phyloP scores from a whole-genome alignment of 305 asterid species.

The Vinca major region DNA sequence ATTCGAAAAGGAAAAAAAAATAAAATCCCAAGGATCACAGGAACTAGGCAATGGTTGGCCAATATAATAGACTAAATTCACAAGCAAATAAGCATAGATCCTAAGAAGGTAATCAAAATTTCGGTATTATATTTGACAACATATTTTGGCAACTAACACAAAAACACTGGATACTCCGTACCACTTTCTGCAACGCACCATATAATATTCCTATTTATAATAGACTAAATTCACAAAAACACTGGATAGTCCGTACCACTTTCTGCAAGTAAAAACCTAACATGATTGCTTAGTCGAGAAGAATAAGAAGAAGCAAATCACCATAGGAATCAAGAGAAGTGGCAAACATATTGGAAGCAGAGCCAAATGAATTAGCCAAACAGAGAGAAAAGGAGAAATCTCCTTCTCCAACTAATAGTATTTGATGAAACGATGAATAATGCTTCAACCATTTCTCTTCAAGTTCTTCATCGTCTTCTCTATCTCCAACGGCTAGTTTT shows the following conservation, averaged over 20 bases:
- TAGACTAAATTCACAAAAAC: too few relatives aligned
- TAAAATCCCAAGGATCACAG: background rate
- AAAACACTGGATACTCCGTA: too few relatives aligned
- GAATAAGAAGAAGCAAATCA: background rate
- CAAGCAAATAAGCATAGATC: background rate
- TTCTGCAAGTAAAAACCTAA: background rate
- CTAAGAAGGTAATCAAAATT: background rate
- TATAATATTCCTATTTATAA: too few relatives aligned
- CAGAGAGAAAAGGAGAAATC: conserved; percentile 52
- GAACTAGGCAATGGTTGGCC: too few relatives aligned
- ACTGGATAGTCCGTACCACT: too few relatives aligned
- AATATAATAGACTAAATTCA: background rate
- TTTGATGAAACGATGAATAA: conserved; percentile 29
- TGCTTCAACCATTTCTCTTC: conserved; percentile 29
- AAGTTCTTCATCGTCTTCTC: background rate
- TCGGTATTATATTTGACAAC: too few relatives aligned
- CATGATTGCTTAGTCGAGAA: too few relatives aligned
- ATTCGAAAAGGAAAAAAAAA: background rate
- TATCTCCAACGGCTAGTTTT: too few relatives aligned
- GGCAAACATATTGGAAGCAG: conserved; percentile 46
- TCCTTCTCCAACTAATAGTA: conserved; percentile 60
- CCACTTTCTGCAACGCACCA: too few relatives aligned
- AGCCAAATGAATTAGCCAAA: conserved; percentile 33
- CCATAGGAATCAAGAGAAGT: conserved; percentile 46
- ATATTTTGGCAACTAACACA: too few relatives aligned